Base-by-base conservation (phyloP, 768 basidiomycete species). In the Chalciporus sphaerocephalus region DNA sequence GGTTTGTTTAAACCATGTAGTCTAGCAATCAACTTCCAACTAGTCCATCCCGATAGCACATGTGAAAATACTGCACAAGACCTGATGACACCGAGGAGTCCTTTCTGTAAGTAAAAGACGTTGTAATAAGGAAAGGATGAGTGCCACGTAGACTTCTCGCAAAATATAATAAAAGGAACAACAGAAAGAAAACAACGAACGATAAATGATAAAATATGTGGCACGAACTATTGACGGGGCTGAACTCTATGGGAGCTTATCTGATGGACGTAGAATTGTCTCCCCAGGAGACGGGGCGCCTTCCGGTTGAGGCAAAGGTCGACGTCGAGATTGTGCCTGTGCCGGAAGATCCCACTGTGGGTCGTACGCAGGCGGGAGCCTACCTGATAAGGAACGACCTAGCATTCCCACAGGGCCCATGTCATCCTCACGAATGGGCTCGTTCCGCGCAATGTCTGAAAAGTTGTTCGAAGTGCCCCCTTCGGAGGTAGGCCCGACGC, bases 1-100 rank as follows among this genome's bases (percentile, higher is more conserved):
- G 70, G 2, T 67, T 55, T 38, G 34, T 47, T 25, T 62, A 30
- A 51, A n/a, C 16, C n/a, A 4, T 46, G 40, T 40, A 22, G 40
- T 7, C 15, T n/a, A 15, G n/a, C 6, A 5, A 9, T 3, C 15
- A n/a, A 32, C n/a, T n/a, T n/a, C n/a, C n/a, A n/a, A 32, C 15
- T 27, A n/a, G 15, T 32, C 30, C 30, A 15, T 32, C 9, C 7
- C 27, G 10, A 27, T 25, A 27, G 4, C 9, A n/a, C 7, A n/a
- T n/a, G n/a, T n/a, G 13, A 32, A n/a, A 32, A n/a, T 13, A 28
- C 15, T 11, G 28, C 13, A 28, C 28, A 12, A 11, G 28, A 9
- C n/a, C 30, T n/a, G n/a, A n/a, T n/a, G n/a, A n/a, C n/a, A n/a
- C n/a, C n/a, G n/a, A n/a, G n/a, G n/a, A n/a, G n/a, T n/a, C n/a